These are phyloP conservation scores for Ustulina deusta DNA, from an alignment of 2,329 filamentous ascomycete genomes.

Conservation along the genomic window DNA sequence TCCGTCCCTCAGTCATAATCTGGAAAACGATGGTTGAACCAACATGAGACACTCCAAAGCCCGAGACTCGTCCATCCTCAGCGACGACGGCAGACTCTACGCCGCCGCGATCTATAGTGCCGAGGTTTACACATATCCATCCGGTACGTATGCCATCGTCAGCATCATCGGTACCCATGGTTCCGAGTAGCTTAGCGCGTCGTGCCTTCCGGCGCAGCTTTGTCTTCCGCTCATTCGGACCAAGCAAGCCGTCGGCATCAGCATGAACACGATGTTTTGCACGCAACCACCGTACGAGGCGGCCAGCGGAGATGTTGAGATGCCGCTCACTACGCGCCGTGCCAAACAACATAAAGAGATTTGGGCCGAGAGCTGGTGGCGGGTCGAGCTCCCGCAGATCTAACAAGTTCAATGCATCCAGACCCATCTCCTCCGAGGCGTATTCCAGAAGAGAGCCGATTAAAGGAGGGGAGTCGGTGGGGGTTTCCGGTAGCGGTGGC, in stretches of 20 bases:
- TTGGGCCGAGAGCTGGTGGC: conserved; percentile 86
- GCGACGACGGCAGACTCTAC: conserved; percentile 60
- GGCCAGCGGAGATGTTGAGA: conserved; percentile 88
- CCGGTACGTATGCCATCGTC: conserved; percentile 93
- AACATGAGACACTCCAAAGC: conserved; percentile 72
- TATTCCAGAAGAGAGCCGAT: conserved; percentile 80
- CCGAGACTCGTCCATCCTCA: conserved; percentile 72
- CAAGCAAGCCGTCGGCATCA: conserved; percentile 87
- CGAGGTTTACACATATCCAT: conserved; percentile 95
- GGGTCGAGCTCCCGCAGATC: conserved; percentile 89
- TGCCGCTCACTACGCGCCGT: conserved; percentile 94
- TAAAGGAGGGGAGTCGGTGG: conserved; percentile 76
- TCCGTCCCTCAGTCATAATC: conserved; percentile 66
- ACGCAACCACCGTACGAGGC: conserved; percentile 88
- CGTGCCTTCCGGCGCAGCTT: conserved; percentile 85
- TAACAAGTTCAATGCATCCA: conserved; percentile 83
- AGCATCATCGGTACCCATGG: conserved; percentile 68
- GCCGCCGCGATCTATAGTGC: conserved; percentile 71
- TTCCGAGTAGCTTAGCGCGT: conserved; percentile 83
- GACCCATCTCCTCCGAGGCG: conserved; percentile 83
- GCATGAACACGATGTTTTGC: conserved; percentile 78
- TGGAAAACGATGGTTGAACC: conserved; percentile 69
- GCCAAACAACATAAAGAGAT: conserved; percentile 91
- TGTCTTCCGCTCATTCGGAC: conserved; percentile 89
- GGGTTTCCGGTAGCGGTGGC: conserved; percentile 64